Conservation (phyloP, 208 protist species). For the Crithidia bombi region DNA sequence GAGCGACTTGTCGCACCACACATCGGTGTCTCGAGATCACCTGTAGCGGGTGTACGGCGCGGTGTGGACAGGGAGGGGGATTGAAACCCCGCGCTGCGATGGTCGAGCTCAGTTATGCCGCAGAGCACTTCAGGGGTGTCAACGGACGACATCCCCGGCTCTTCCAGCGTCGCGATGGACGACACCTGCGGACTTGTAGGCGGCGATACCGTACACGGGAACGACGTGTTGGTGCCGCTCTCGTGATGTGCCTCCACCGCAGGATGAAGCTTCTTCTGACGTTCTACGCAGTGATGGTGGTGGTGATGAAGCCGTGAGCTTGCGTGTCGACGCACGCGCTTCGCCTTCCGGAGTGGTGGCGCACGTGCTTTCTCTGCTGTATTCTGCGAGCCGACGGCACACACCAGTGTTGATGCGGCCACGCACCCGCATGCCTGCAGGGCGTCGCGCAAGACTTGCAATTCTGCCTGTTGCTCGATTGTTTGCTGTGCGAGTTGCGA, state of each 20-base stretch:
- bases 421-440: neutral
- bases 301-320: neutral
- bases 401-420: neutral
- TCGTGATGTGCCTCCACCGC: neutral
- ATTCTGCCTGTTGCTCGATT: constrained; percentile 60
- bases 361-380: neutral
- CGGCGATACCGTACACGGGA: neutral
- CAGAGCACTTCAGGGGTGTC: neutral
- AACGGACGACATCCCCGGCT: neutral
- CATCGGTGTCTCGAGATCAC: neutral
- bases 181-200: constrained; percentile 15
- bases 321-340: neutral
- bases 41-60: too few relatives aligned
- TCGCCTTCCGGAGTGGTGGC: neutral
- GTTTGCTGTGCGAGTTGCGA: constrained; percentile 51
- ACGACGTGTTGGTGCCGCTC: too few relatives aligned
- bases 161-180: constrained; percentile 1
- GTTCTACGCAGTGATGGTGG: neutral
- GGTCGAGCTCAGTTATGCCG: neutral
- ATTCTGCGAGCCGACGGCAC: neutral
- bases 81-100: too few relatives aligned
- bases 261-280: neutral
- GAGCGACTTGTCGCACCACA: too few relatives aligned
- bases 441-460: constrained; percentile 32
- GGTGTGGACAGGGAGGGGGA: neutral